Percentiles rank a stretch among this genome's conserved stretches.
Conservation (phyloP, 352 stramenopile species). For the Phytophthora palmivora region DNA sequence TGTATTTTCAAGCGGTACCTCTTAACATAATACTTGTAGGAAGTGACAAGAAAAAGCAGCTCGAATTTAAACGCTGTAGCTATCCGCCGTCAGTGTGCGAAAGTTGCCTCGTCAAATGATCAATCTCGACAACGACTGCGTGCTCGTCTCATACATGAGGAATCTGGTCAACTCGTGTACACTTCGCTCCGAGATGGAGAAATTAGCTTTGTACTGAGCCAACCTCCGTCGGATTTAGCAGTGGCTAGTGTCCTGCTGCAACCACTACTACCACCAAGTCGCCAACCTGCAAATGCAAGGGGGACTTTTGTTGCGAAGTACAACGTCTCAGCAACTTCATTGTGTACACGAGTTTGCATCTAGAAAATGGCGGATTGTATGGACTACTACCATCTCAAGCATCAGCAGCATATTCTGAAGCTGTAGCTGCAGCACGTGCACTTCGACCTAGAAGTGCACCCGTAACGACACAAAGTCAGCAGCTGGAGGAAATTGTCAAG, state of each 20-base stretch:
- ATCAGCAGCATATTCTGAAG: constrained; percentile 8
- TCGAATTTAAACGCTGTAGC: constrained; percentile 23
- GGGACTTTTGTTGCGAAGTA: constrained; percentile 71
- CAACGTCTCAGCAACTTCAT: constrained; percentile 44
- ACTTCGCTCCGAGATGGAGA: constrained; percentile 60
- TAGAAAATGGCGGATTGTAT: constrained; percentile 36
- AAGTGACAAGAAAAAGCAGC: constrained; percentile 56
- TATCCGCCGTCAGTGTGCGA: constrained; percentile 46
- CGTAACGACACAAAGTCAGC: constrained; percentile 20
- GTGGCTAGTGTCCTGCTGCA: constrained; percentile 58
- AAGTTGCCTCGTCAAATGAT: constrained; percentile 23
- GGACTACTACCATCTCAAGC: constrained; percentile 35
- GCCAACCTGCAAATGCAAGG: constrained; percentile 38
- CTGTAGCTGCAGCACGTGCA: background rate
- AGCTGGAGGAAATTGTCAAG: constrained; percentile 60
- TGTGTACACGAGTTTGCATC: constrained; percentile 56
- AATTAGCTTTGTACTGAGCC: constrained; percentile 59
- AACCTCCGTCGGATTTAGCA: constrained; percentile 53
- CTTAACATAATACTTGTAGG: constrained; percentile 28
- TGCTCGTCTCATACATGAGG: constrained; percentile 43
- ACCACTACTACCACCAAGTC: constrained; percentile 36
- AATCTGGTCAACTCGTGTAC: constrained; percentile 46
- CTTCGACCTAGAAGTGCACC: constrained; percentile 30
- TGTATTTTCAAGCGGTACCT: background rate
- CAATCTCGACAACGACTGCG: constrained; percentile 13